Percentiles rank a stretch among this genome's conserved stretches.
phyloP scores from a whole-genome alignment of 805 yeast species.

The Ogataea pilisensis region DNA sequence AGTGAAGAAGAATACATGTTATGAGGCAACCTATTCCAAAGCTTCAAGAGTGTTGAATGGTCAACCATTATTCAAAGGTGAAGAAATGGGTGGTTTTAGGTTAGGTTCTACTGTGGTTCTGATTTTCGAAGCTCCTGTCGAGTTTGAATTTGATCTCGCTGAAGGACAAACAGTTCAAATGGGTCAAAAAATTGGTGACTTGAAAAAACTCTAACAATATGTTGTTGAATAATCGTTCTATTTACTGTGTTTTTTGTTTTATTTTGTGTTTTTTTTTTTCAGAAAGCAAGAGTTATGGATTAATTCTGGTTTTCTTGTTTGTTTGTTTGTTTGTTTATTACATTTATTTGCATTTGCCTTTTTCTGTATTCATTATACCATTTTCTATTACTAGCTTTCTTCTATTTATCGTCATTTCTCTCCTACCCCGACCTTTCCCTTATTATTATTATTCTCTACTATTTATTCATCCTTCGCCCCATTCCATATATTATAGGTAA shows the following conservation, averaged over 20 bases:
- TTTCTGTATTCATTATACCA: too few relatives aligned
- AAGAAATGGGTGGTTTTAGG: slow-evolving; percentile 96
- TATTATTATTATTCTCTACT: too few relatives aligned
- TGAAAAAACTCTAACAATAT: background rate
- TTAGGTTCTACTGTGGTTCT: slow-evolving; percentile 95
- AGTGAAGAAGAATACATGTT: slow-evolving; percentile 72
- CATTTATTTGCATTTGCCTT: background rate
- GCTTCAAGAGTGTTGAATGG: slow-evolving; percentile 80
- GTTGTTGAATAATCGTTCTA: background rate
- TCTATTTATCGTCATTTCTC: too few relatives aligned
- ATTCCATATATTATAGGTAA: too few relatives aligned
- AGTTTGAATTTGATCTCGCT: slow-evolving; percentile 64
- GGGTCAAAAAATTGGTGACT: slow-evolving; percentile 73
- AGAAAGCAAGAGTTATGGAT: too few relatives aligned
- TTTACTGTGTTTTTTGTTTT: too few relatives aligned
- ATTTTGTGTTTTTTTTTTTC: too few relatives aligned
- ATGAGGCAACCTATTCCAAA: slow-evolving; percentile 86
- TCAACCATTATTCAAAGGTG: slow-evolving; percentile 82
- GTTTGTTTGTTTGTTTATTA: too few relatives aligned
- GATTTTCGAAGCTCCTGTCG: slow-evolving; percentile 91
- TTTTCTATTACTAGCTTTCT: too few relatives aligned
- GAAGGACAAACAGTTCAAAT: slow-evolving; percentile 77
- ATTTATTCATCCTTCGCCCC: too few relatives aligned
- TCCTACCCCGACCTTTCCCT: background rate
- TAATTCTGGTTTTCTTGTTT: too few relatives aligned